Conservation (phyloP, 441 rosid genomes). For the Flueggea neowawraea region DNA sequence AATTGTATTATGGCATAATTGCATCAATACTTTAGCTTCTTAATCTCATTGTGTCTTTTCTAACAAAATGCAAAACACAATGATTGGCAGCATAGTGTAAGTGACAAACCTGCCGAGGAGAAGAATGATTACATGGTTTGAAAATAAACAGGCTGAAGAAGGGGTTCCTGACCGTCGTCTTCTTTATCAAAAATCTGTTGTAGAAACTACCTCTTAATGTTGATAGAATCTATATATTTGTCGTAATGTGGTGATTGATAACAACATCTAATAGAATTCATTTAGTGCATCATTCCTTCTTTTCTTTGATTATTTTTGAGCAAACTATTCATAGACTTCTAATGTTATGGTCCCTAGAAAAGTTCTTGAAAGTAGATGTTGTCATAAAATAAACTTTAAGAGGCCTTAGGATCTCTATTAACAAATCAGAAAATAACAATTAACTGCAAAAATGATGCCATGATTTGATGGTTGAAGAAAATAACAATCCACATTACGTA, state of each 20-base stretch:
- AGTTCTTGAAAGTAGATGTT: too few species aligned
- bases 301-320: neutral
- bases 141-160: constrained; percentile 74
- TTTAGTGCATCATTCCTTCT: neutral
- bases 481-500: too few species aligned
- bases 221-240: constrained; percentile 20
- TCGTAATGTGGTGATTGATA: neutral
- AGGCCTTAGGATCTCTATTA: too few species aligned
- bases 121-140: constrained; percentile 78
- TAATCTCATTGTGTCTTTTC: constrained; percentile 1
- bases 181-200: constrained; percentile 51
- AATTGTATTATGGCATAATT: neutral
- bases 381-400: too few species aligned
- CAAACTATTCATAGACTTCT: too few species aligned
- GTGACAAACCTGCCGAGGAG: constrained; percentile 82
- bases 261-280: neutral
- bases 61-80: constrained; percentile 56
- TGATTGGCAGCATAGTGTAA: constrained; percentile 83
- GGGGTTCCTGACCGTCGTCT: constrained; percentile 48
- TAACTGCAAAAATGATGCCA: too few species aligned
- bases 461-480: too few species aligned
- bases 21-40: constrained; percentile 3
- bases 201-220: constrained; percentile 23
- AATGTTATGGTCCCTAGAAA: too few species aligned
- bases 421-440: too few species aligned